A percentile compares a stretch with the other conserved stretches of the same genome.
Evolutionary conservation across 2,329 filamentous ascomycete genomes (phyloP).

Genomic region (Didymosphaeria variabile): DNA sequence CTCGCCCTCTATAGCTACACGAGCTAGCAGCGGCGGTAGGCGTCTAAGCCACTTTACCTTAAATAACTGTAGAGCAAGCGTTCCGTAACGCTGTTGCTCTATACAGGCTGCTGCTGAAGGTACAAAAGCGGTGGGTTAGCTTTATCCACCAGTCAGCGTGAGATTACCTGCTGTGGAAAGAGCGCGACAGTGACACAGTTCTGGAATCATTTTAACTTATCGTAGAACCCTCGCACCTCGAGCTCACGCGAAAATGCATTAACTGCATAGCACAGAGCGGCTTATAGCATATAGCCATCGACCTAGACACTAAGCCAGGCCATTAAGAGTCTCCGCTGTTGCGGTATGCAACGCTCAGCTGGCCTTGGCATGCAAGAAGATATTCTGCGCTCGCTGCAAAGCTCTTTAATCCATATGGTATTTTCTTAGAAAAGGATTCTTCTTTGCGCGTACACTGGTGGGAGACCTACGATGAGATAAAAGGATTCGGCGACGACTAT

Average conservation of each 20-base stretch:
- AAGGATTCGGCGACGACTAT: neutral
- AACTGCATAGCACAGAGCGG: conserved; percentile 18
- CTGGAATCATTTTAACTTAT: conserved; percentile 20
- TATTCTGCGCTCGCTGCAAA: no score
- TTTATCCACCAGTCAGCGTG: conserved; percentile 43
- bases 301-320: neutral
- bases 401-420: no score
- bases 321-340: conserved; percentile 14
- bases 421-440: conserved; percentile 17
- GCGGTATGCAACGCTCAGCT: conserved; percentile 15
- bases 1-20: conserved; percentile 34
- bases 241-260: conserved; percentile 17
- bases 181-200: conserved; percentile 8
- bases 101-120: conserved; percentile 31
- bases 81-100: conserved; percentile 26
- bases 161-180: conserved; percentile 36
- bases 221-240: conserved; percentile 14
- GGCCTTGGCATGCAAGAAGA: conserved; percentile 19
- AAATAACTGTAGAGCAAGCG: conserved; percentile 23
- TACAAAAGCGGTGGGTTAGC: conserved; percentile 30
- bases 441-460: conserved; percentile 19
- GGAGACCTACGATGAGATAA: conserved; percentile 28
- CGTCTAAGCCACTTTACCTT: conserved; percentile 11
- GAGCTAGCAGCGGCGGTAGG: conserved; percentile 33
- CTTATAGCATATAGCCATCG: neutral